Percentiles rank a stretch among this genome's conserved stretches.
Conservation (phyloP, 768 basidiomycete genomes). For the Phylloporus sp. region DNA sequence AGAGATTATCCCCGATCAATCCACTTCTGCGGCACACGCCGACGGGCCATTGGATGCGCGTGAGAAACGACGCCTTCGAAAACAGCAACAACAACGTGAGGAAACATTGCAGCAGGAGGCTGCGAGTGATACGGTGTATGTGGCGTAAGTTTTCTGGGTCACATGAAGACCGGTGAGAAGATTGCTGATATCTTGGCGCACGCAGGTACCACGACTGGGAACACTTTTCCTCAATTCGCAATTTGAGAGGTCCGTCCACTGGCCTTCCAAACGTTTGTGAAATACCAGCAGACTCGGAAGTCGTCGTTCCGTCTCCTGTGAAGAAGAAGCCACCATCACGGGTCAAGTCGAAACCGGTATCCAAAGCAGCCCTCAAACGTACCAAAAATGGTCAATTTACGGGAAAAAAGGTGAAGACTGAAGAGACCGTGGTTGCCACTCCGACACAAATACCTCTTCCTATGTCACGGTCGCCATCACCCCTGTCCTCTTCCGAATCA, state of each 20-base stretch:
- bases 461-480: slow-evolving; percentile 36
- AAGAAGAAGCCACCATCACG: slow-evolving; percentile 36
- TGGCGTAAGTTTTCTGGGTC: slow-evolving; percentile 62
- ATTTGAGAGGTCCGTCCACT: slow-evolving; percentile 76
- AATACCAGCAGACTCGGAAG: slow-evolving; percentile 31
- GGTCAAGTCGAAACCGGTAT: slow-evolving; percentile 24
- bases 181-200: slow-evolving; percentile 9
- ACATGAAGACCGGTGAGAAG: slow-evolving; percentile 4
- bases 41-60: slow-evolving; percentile 33
- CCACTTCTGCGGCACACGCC: slow-evolving; percentile 26
- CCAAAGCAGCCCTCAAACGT: slow-evolving; percentile 15
- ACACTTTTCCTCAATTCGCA: slow-evolving; percentile 92
- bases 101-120: slow-evolving; percentile 19
- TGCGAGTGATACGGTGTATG: slow-evolving; percentile 57
- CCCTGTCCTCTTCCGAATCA: slow-evolving; percentile 27
- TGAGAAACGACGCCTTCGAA: slow-evolving; percentile 41
- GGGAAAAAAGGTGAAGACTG: slow-evolving; percentile 19
- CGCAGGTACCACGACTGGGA: slow-evolving; percentile 89
- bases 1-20: slow-evolving; percentile 33
- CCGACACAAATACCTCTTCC: slow-evolving; percentile 37
- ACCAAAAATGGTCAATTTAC: slow-evolving; percentile 24
- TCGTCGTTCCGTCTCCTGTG: slow-evolving; percentile 28
- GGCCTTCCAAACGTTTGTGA: slow-evolving; percentile 69
- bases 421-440: slow-evolving; percentile 18
- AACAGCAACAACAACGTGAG: slow-evolving; percentile 35